These are phyloP conservation scores for Olyra latifolia DNA, from an alignment of 176 grass and related monocot species.

Conservation along the genomic window DNA sequence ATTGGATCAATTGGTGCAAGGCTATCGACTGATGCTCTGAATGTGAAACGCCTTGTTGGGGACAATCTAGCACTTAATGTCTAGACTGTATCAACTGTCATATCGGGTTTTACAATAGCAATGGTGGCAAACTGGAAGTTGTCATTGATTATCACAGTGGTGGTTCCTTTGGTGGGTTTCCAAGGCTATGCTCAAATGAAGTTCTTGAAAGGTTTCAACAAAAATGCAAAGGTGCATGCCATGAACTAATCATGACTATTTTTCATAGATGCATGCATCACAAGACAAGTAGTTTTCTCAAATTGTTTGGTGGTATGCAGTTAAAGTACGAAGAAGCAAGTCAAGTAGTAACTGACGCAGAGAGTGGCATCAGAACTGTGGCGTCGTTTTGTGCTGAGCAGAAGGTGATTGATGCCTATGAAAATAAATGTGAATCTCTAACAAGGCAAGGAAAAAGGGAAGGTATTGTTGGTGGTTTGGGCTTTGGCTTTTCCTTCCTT, in stretches of 20 bases:
- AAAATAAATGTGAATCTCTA: constrained; percentile 61
- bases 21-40: too few relatives aligned
- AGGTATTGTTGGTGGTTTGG: constrained; percentile 69
- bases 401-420: constrained; percentile 68
- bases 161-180: constrained; percentile 68
- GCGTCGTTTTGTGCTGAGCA: constrained; percentile 75
- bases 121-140: constrained; percentile 77
- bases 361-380: constrained; percentile 76
- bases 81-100: too few relatives aligned
- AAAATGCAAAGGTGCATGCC: constrained; percentile 63
- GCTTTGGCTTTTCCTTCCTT: constrained; percentile 73
- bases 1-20: too few relatives aligned
- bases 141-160: constrained; percentile 57
- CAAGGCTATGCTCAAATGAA: constrained; percentile 66
- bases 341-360: constrained; percentile 76
- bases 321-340: constrained; percentile 77
- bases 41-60: constrained; percentile 78
- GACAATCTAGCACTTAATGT: constrained; percentile 70
- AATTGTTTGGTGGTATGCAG: constrained; percentile 37
- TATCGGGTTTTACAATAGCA: too few relatives aligned
- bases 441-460: constrained; percentile 58
- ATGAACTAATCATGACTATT: not conserved
- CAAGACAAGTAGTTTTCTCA: not conserved
- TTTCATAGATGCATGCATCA: not conserved
- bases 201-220: constrained; percentile 69